phyloP scores from a whole-genome alignment of 2,329 filamentous ascomycete genomes.

The Chrysosphaeria jannelii region DNA sequence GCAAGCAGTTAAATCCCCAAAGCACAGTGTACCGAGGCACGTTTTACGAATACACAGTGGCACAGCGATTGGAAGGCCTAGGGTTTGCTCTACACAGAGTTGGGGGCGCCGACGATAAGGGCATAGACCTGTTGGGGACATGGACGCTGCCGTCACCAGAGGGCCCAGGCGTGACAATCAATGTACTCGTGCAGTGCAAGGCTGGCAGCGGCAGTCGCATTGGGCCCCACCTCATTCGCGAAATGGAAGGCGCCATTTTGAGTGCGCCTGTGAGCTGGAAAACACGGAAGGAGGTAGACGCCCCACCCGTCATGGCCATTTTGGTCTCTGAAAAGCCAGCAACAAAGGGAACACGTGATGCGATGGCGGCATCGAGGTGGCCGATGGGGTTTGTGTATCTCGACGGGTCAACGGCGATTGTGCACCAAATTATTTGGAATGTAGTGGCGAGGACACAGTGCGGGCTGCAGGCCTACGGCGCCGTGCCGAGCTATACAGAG shows the following conservation, averaged over 20 bases:
- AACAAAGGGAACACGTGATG: slow-evolving; percentile 50
- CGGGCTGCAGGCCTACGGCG: slow-evolving; percentile 28
- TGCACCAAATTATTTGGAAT: slow-evolving; percentile 50
- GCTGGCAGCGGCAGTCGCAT: slow-evolving; percentile 15
- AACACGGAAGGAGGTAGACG: neutral
- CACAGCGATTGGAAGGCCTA: slow-evolving; percentile 21
- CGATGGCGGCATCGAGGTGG: slow-evolving; percentile 32
- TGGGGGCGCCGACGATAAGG: slow-evolving; percentile 34
- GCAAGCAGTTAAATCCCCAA: slow-evolving; percentile 19
- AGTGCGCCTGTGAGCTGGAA: slow-evolving; percentile 48
- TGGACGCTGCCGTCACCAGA: slow-evolving; percentile 26
- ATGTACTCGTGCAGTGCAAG: slow-evolving; percentile 39
- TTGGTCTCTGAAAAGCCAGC: slow-evolving; percentile 38
- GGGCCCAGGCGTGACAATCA: slow-evolving; percentile 9
- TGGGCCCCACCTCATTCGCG: slow-evolving; percentile 32
- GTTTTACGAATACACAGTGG: slow-evolving; percentile 44
- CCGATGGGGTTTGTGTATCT: slow-evolving; percentile 60
- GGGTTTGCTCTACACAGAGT: slow-evolving; percentile 35
- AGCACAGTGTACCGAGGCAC: slow-evolving; percentile 41
- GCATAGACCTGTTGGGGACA: slow-evolving; percentile 43
- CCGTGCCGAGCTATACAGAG: slow-evolving; percentile 13
- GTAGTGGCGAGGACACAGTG: slow-evolving; percentile 27
- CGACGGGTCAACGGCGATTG: slow-evolving; percentile 23
- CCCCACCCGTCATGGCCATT: slow-evolving; percentile 28
- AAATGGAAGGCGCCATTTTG: slow-evolving; percentile 50